phyloP scores from a whole-genome alignment of 2,329 filamentous ascomycete genomes.

The Hyphodiscus sp. region DNA sequence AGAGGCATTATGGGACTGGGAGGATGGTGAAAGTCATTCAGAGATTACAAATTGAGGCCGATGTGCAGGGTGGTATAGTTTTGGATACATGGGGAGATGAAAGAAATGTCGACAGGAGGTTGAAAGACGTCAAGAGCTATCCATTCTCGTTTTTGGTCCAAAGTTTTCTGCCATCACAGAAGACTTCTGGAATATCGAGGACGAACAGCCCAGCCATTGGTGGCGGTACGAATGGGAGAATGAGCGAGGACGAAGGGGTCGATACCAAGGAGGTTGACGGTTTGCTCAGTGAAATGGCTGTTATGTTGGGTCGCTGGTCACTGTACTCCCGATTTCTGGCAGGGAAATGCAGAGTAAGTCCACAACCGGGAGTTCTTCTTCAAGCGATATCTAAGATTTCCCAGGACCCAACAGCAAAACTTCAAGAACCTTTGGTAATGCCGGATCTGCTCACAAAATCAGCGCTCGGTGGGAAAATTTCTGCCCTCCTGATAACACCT shows the following conservation, averaged over 20 bases:
- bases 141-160: conserved; percentile 96
- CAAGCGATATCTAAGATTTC: conserved; percentile 28
- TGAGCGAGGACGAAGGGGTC: conserved; percentile 82
- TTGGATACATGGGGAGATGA: conserved; percentile 95
- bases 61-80: conserved; percentile 92
- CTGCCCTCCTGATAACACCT: conserved; percentile 64
- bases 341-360: conserved; percentile 71
- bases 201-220: conserved; percentile 70
- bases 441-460: conserved; percentile 74
- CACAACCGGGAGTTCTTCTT: conserved; percentile 13
- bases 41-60: conserved; percentile 85
- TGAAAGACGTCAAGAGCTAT: conserved; percentile 96
- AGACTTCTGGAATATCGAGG: conserved; percentile 56
- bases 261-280: conserved; percentile 96
- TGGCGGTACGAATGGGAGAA: conserved; percentile 44
- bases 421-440: conserved; percentile 52
- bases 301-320: conserved; percentile 93
- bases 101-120: conserved; percentile 70
- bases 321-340: conserved; percentile 86
- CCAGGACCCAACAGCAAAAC: conserved; percentile 46
- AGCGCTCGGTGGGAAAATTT: conserved; percentile 72
- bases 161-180: conserved; percentile 75
- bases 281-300: conserved; percentile 76
- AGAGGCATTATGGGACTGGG: conserved; percentile 85
- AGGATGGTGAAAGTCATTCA: conserved; percentile 96